phyloP scores from a whole-genome alignment of 352 stramenopile species.

The Globisporangium acanthophoron region DNA sequence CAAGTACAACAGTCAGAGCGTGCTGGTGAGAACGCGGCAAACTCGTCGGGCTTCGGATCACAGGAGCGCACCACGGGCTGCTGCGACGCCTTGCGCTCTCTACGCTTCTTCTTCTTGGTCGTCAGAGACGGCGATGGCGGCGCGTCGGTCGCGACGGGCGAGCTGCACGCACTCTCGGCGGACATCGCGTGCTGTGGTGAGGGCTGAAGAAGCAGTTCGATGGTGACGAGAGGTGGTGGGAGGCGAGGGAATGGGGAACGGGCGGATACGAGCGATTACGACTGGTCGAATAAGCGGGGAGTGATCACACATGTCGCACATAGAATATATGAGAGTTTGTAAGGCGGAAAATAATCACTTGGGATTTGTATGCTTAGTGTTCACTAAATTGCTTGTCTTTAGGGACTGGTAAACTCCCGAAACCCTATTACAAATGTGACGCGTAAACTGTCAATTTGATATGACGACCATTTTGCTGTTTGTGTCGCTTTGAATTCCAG shows the following conservation, averaged over 20 bases:
- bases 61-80: not conserved
- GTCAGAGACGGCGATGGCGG: not conserved
- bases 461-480: no score
- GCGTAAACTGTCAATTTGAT: not conserved
- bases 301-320: not conserved
- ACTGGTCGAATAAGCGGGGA: not conserved
- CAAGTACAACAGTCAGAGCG: not conserved
- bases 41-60: no score
- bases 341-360: no score
- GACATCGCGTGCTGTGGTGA: not conserved
- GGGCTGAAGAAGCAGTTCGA: no score
- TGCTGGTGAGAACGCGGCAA: not conserved
- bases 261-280: not conserved
- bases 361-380: not conserved
- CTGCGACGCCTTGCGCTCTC: not conserved
- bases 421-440: no score
- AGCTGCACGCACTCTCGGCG: not conserved
- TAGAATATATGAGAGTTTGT: no score
- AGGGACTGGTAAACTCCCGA: not conserved
- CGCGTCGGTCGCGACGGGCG: not conserved
- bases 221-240: no score
- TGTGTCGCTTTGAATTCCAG: no score
- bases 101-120: not conserved
- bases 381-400: not conserved
- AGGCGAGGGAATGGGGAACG: no score